Evolutionary conservation across 106 monocot species (phyloP), one percentile per base, ranked within the genome.

Genomic region (Iris macrosiphon): DNA sequence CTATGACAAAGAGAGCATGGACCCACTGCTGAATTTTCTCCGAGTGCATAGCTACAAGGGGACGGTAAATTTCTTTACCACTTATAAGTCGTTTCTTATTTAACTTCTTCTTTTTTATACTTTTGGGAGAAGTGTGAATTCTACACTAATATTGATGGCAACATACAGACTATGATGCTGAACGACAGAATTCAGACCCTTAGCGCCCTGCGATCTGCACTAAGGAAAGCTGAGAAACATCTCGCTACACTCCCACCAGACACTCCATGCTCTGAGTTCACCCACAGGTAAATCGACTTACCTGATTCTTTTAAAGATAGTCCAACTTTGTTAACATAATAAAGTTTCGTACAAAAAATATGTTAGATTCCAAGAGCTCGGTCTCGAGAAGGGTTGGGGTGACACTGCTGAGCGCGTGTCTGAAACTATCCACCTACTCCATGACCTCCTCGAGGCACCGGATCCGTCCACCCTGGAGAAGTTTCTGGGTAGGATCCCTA

Each of bases 371-470:
- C 92, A 93, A 83, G 92, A 87, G 45, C 79, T 93, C 33, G 92
- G 92, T 20, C 41, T 93, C 52, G 92, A 93, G 68, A 87, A 80
- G 62, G 92, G 92, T 31, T 93, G 92, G 92, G 92, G 92, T 60
- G 87, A 93, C 42, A 74, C 74, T 1, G 76, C 79, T 4, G 32
- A 68, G 58, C 92, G 87, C 3, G 68, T 65, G 0, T 73, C 64
- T 4, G 82, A 68, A 34, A 87, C 61, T 28, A 61, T 93, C 56
- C 79, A 81, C 39, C 69, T 87, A 11, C 83, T 93, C 12, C 69
- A 57, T 31, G 67, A 67, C 57, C 67, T 67, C 24, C 57, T 67
- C 4, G 67, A 67, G 49, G 67, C 67, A 28, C 14, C 64, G 5
- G 92, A 93, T 66, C 87, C 87, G 9, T 61, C 58, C 62, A 81